Base-by-base conservation (phyloP, 2,329 filamentous ascomycete species). In the Endoconidiophora laricicola region DNA sequence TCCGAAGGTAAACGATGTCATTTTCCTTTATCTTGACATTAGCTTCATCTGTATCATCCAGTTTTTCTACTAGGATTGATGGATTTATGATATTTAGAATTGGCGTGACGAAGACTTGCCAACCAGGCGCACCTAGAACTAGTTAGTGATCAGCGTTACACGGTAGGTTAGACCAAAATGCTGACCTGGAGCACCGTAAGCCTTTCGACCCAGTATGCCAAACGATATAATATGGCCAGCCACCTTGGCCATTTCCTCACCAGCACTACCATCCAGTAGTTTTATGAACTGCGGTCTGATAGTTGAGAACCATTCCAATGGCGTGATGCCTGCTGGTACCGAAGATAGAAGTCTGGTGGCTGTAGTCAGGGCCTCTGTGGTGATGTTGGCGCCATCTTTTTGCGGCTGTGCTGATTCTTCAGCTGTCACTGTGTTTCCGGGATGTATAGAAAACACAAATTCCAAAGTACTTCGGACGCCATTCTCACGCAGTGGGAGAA, bases 361-460 rank as follows among this genome's bases (percentile, higher is more conserved):
- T 58, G 83, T 71, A 24, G 72, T 72, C 36, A 85, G 65, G 1
- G 79, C 79, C 58, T 86, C 80, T 29, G 81, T 72, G 0, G 81
- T 81, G 50, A 86, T 80, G 40, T 72, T 73, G 3, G 78, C 73
- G 1, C 78, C 76, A 59, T 71, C 66, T 48, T 73, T 77, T 56
- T 75, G 72, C 1, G 71, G 66, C 3, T 59, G 58, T 2, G 65
- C 61, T 1, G 64, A 63, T 49, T 70, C 68, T 5, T 66, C 62
- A 0, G 60, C 48, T 56, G 63, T 61, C 51, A 66, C 60, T 5
- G 64, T 63, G 55, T 66, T 69, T 54, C 73, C 70, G 0, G 80
- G 74, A 54, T 83, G 80, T 5, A 83, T 76, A 1, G 79, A 72
- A 52, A 83, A 81, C 36, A 86, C 69, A 58, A 85, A 85, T 58